Base-by-base conservation (phyloP, 2,329 filamentous ascomycete species). In the Venturia effusa region DNA sequence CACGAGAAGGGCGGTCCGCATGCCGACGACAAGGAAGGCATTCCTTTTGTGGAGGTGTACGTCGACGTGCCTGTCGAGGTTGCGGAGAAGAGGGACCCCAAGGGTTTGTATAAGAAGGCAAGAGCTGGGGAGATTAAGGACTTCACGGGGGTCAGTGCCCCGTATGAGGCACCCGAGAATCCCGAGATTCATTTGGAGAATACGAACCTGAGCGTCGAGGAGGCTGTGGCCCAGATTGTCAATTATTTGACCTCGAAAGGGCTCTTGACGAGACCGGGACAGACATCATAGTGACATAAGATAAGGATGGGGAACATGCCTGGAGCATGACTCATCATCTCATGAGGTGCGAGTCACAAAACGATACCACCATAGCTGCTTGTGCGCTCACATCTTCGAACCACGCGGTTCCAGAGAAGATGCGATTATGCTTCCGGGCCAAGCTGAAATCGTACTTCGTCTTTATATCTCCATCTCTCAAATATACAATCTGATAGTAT, bases 101-200 rank as follows among this genome's bases (percentile, higher is more conserved):
- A 99, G 85, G 94, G 93, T 5, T 79, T 97, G 66, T 99, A 99
- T 80, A 96, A 96, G 83, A 96, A 96, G 84, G 94, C 94, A 15
- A 82, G 93, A 55, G 88, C 89, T 61, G 94, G 94, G 55, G 86
- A 95, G 76, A 97, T 97, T 77, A 94, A 95, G 78, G 91, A 97
- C 70, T 99, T 99, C 75, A 99, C 94, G 1, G 94, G 94, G 64
- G 91, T 97, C 71, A 92, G 88, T 68, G 92, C 93, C 37, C 94
- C 94, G 1, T 99, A 99, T 75, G 94, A 99, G 83, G 90, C 86
- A 66, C 94, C 94, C 5, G 80, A 87, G 74, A 85, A 86, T 65
- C 84, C 94, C 1, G 94, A 99, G 81, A 89, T 99, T 69, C 87
- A 88, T 69, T 90, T 99, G 73, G 83, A 85, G 78, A 95, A 89